Evolutionary conservation across 352 stramenopile species (phyloP).

Genomic region (Pythium guiyangense): DNA sequence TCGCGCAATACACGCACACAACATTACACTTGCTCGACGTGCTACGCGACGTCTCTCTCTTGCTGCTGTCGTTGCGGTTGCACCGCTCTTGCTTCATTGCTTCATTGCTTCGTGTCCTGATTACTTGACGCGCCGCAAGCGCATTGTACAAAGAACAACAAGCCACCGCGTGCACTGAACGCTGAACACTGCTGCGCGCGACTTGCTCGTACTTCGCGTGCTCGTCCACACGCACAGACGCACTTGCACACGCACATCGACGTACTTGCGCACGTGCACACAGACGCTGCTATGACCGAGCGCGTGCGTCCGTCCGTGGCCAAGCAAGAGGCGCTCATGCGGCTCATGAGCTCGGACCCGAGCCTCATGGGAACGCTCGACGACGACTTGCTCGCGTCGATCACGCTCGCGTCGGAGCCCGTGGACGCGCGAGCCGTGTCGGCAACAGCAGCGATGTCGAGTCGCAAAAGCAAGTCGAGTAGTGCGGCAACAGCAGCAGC

Average conservation of each 20-base stretch:
- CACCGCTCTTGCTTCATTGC: too few species aligned
- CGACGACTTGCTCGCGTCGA: constrained; percentile 28
- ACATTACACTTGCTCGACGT: too few species aligned
- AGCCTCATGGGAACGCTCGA: constrained; percentile 34
- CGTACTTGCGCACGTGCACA: background rate
- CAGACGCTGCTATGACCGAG: constrained; percentile 1
- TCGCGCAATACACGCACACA: too few species aligned
- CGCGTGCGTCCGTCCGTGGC: constrained; percentile 17
- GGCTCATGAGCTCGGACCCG: constrained; percentile 39
- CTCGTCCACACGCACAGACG: background rate
- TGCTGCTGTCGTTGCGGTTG: too few species aligned
- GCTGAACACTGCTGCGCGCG: too few species aligned
- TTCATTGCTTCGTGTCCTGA: too few species aligned
- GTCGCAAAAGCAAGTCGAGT: background rate
- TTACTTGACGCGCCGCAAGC: too few species aligned
- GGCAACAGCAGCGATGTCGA: background rate
- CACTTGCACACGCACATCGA: background rate
- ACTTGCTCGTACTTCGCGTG: too few species aligned
- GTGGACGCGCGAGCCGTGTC: background rate
- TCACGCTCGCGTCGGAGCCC: constrained; percentile 21
- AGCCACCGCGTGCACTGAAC: too few species aligned
- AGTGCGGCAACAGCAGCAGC: background rate
- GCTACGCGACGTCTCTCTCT: too few species aligned
- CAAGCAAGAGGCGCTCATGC: constrained; percentile 43
- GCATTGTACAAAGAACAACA: too few species aligned